Base-by-base conservation (phyloP, 2,329 filamentous ascomycete species). In the Ophiostoma quercus region DNA sequence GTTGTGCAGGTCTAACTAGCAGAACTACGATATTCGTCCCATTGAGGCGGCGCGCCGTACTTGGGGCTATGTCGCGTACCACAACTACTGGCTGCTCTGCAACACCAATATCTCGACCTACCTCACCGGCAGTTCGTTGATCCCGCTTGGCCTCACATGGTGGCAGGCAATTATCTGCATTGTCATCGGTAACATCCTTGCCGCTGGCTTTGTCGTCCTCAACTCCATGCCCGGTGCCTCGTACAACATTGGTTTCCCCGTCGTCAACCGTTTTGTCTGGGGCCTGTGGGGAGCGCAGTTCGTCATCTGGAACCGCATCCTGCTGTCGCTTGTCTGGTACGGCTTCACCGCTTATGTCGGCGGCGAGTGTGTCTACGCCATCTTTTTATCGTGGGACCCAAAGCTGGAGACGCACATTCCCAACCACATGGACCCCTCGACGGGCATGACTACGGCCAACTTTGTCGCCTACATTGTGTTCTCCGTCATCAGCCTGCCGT, bases 381-480 rank as follows among this genome's bases (percentile, higher is more conserved):
- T 65, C 34, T 65, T 65, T 7, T 22, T 65, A 16, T 37, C 32
- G 32, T 65, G 62, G 62, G 34, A 65, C 62, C 32, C 62, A 16
- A 65, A 65, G 3, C 11, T 65, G 29, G 62, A 65, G 62, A 3
- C 32, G 3, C 32, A 65, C 62, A 65, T 65, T 7, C 34, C 62
- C 32, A 65, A 65, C 62, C 32, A 37, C 62, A 65, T 65, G 32
- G 32, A 37, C 62, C 32, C 62, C 16, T 65, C 62, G 3, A 65
- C 62, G 29, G 62, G 62, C 62, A 65, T 65, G 62, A 65, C 62
- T 14, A 65, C 62, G 16, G 62, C 62, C 62, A 65, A 65, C 34
- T 65, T 65, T 65, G 62, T 65, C 62, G 32, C 16, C 62, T 65
- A 65, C 62, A 65, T 65, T 65, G 62, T 65, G 29, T 65, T 65